These are phyloP conservation scores for Cnidoscolus chayamansa DNA, from an alignment of 441 rosid genomes.

Conservation along the genomic window DNA sequence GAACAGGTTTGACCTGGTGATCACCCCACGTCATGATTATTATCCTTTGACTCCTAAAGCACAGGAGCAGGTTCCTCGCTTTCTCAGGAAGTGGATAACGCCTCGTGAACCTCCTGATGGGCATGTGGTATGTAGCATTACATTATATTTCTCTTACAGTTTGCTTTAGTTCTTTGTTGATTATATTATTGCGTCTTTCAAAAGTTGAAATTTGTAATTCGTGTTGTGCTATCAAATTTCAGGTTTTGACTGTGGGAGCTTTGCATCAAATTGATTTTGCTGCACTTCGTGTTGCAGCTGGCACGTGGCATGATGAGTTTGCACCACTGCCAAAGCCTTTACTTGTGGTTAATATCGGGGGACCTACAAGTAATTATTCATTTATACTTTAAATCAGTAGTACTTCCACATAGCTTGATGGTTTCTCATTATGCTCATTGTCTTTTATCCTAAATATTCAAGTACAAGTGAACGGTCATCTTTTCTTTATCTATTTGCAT, in stretches of 20 bases:
- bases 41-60: slow-evolving; percentile 75
- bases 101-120: slow-evolving; percentile 72
- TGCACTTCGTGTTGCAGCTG: slow-evolving; percentile 68
- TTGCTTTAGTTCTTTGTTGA: slow-evolving; percentile 9
- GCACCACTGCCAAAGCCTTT: slow-evolving; percentile 81
- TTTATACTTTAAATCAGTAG: slow-evolving; percentile 17
- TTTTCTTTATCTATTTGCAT: background rate
- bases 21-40: slow-evolving; percentile 87
- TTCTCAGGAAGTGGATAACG: slow-evolving; percentile 74
- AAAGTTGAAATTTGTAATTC: slow-evolving; percentile 10
- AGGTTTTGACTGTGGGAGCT: slow-evolving; percentile 87
- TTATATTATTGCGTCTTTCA: slow-evolving; percentile 19
- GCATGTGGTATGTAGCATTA: slow-evolving; percentile 57
- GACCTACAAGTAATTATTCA: slow-evolving; percentile 63
- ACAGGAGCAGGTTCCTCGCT: slow-evolving; percentile 63
- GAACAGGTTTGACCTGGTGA: slow-evolving; percentile 86
- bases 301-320: slow-evolving; percentile 80
- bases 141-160: background rate
- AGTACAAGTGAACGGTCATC: background rate
- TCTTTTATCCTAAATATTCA: background rate
- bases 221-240: slow-evolving; percentile 18
- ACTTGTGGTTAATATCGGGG: slow-evolving; percentile 83
- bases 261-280: slow-evolving; percentile 83
- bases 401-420: background rate
- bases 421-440: background rate